Conservation (phyloP, 768 basidiomycete species). For the Leccinum variicolor region DNA sequence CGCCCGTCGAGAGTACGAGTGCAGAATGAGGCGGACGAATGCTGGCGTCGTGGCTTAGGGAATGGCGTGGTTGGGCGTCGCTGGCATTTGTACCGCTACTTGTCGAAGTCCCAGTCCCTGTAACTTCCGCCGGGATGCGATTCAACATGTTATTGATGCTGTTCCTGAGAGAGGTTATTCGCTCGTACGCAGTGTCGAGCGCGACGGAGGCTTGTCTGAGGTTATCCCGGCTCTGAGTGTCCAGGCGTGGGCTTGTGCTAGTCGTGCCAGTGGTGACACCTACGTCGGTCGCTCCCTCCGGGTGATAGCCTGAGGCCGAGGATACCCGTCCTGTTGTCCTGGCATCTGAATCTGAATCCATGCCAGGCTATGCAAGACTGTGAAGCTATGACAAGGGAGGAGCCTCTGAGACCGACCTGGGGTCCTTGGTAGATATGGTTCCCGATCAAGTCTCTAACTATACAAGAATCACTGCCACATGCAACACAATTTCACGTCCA, state of each 20-base stretch:
- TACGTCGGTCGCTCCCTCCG: constrained; percentile 10
- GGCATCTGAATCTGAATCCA: constrained; percentile 19
- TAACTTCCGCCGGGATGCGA: constrained; percentile 36
- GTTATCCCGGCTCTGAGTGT: constrained; percentile 32
- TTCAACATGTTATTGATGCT: constrained; percentile 43
- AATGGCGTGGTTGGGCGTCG: constrained; percentile 7
- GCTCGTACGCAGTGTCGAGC: constrained; percentile 51
- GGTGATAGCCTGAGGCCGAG: constrained; percentile 12
- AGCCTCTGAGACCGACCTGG: not conserved
- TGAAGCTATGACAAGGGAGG: not conserved
- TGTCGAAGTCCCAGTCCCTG: constrained; percentile 9
- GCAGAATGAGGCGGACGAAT: constrained; percentile 31
- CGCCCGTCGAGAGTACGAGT: constrained; percentile 26
- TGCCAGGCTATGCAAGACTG: constrained; percentile 6
- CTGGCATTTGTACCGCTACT: not conserved
- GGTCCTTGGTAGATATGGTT: not conserved
- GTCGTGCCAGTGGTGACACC: constrained; percentile 1
- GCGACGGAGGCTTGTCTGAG: constrained; percentile 52
- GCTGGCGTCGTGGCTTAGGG: constrained; percentile 16
- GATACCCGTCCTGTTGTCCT: constrained; percentile 8
- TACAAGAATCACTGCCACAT: not conserved
- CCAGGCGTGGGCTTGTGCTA: constrained; percentile 8
- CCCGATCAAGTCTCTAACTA: not conserved
- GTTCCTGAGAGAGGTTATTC: constrained; percentile 52
- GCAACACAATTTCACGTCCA: not conserved